Evolutionary conservation across 148 eudicot genomes (phyloP), one percentile per base, ranked within the genome.

Genomic region (Salicornia ramosissima): DNA sequence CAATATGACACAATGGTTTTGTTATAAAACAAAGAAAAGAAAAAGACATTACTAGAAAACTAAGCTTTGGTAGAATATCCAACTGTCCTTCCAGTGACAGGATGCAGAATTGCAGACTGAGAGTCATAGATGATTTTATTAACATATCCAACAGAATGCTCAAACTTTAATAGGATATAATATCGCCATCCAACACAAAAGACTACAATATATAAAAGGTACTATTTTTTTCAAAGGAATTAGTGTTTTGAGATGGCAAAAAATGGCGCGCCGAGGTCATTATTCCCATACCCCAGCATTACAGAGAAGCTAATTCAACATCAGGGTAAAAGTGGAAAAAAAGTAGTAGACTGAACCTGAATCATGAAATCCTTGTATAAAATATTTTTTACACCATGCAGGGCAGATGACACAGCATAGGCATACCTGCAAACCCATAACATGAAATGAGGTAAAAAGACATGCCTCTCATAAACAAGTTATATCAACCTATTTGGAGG

Each of bases 351-450:
- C 49, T 61, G 28, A 62, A 90, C 98, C 99, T 95, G 99, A 81
- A 95, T 78, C 99, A 95, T 95, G 80, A 95, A 95, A 74, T 95
- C 96, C 83, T 89, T 95, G 87, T 86, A 80, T 80, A 95, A 80
- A 80, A 89, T 86, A 83, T 95, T 91, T 74, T 86, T 82, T 16
- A 91, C 97, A 45, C 85, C 93, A 73, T 95, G 99, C 36, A 85
- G 63, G 29, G 99, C 99, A 67, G 99, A 95, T 54, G 99, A 82
- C 72, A 91, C 93, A 29, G 96, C 99, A 78, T 95, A 95, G 55
- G 87, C 99, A 83, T 95, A 94, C 98, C 99, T 94, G 77, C 61
- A 67, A 45, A 72, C 61, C 36, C 68, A 74, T 2, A 51, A 39
- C 30, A 64, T 34, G 16, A 21, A 46, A 57, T 52, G n/a, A 75